Evolutionary conservation across 202 grass and related monocot species (phyloP), one percentile per base, ranked within the genome.

Genomic region (Carex sylvatica): DNA sequence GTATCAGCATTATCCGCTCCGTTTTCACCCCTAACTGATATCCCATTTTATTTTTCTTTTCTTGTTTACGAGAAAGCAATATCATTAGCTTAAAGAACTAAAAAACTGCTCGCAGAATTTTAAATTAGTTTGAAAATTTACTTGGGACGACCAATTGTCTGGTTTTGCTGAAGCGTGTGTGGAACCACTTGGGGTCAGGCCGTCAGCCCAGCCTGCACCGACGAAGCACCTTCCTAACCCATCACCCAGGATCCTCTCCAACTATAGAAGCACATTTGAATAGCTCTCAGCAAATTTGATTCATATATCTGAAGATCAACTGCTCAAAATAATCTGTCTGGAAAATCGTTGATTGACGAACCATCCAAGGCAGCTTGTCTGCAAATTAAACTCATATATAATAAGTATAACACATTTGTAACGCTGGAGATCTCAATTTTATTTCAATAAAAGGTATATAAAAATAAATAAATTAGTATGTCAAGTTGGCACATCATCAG

Each of bases 161-260:
- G 20, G 58, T 28, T 28, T 66, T 49, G 58, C 9, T 38, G 19
- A 81, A 49, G 79, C 79, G 58, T 81, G 61, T 81, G 11, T 40
- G 78, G 19, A 81, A 81, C 60, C 62, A 30, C 35, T 81, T 81
- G 38, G 56, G 61, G 46, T 3, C 46, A 12, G 44, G 46, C 46
- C 10, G 46, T 81, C 78, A 64, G 22, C 12, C 14, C 78, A 0
- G 13, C 79, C 78, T 0, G 13, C 79, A 65, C 79, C 79, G 40
- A 81, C 55, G 60, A 18, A 30, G 59, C 59, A 81, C 22, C 61
- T 62, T 61, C 76, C 79, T 65, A 24, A 18, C 16, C 13, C 46
- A 9, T 8, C 6, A 2, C 53, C 5, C 2, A 14, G 20, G 22
- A 74, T 74, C 13, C 22, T 18, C 23, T 74, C 23, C 71, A 74